Conservation (phyloP, 108 stramenopile species). For the Licmophora abbreviata region DNA sequence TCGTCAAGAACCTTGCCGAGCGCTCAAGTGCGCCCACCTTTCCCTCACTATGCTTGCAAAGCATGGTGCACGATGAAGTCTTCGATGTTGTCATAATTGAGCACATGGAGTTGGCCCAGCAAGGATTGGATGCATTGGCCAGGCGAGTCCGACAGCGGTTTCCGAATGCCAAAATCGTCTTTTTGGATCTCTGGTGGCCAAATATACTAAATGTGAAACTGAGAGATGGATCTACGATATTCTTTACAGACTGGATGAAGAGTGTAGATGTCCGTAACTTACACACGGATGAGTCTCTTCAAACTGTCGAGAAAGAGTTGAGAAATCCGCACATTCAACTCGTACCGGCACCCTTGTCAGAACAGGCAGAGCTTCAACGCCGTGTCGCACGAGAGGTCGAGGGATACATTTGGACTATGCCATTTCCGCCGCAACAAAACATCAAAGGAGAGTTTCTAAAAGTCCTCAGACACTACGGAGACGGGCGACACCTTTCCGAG, state of each 20-base stretch:
- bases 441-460: no score
- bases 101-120: neutral
- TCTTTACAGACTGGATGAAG: neutral
- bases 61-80: neutral
- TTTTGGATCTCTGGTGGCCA: neutral
- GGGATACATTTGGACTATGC: neutral
- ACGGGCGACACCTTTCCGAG: neutral
- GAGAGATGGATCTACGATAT: neutral
- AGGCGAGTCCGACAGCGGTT: constrained; percentile 1
- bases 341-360: neutral
- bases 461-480: neutral
- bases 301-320: neutral
- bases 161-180: constrained; percentile 6
- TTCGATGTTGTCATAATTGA: constrained; percentile 8
- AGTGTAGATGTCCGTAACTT: neutral
- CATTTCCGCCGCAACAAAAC: neutral
- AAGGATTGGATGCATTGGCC: constrained; percentile 2
- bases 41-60: constrained; percentile 6
- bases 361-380: neutral
- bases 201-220: neutral
- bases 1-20: constrained; percentile 2
- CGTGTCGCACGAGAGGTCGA: neutral
- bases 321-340: neutral
- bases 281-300: neutral
- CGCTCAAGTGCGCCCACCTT: neutral